Conservation (phyloP, 768 basidiomycete species). For the Serendipita sp. region DNA sequence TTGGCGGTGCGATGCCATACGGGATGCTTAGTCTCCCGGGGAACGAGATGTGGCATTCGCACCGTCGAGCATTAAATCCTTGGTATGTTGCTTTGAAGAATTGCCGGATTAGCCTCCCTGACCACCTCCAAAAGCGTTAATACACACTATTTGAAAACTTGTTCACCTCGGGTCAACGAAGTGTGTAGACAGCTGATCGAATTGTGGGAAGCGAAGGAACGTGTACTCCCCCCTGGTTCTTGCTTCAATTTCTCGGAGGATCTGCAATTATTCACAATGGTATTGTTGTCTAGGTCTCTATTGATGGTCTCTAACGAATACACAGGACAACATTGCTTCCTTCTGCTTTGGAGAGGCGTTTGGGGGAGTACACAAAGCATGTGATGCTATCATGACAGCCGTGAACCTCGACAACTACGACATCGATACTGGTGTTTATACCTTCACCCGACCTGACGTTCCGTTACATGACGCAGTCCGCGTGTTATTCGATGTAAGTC, state of each 20-base stretch:
- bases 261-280: not conserved
- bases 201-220: not conserved
- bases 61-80: constrained; percentile 1
- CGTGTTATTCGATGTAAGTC: not conserved
- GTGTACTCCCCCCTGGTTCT: not conserved
- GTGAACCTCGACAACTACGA: not conserved
- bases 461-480: constrained; percentile 2
- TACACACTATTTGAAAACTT: not conserved
- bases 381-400: not conserved
- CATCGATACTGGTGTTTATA: not conserved
- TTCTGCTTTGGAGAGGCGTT: not conserved
- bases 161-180: not conserved
- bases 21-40: not conserved
- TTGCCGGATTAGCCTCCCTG: not conserved
- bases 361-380: not conserved
- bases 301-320: not conserved
- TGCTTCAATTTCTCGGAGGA: not conserved
- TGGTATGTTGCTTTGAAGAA: not conserved
- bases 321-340: not conserved
- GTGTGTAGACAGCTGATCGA: not conserved
- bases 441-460: not conserved
- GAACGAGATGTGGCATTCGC: not conserved
- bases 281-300: not conserved
- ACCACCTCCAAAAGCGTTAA: not conserved
- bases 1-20: constrained; percentile 3